Evolutionary conservation across 2,329 filamentous ascomycete species (phyloP).

Genomic region (Harringtonia aguacate): DNA sequence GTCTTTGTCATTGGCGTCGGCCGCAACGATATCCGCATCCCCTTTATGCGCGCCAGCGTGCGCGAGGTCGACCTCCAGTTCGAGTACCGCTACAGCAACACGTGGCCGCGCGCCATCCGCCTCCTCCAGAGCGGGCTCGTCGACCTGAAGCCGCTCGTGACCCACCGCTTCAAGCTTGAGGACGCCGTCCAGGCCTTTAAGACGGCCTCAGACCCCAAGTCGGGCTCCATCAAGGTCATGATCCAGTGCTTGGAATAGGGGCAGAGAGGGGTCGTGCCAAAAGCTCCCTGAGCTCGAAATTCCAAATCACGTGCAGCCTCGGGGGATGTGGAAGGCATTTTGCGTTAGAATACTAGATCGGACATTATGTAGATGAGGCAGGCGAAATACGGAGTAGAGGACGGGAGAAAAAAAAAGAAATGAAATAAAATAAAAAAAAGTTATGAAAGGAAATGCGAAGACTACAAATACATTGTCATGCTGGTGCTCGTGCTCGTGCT

Average conservation of each 20-base stretch:
- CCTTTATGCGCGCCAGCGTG: slow-evolving; percentile 87
- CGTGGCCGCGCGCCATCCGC: slow-evolving; percentile 87
- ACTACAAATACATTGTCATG: too few relatives aligned
- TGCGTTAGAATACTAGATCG: too few relatives aligned
- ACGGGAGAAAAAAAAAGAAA: neutral
- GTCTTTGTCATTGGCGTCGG: slow-evolving; percentile 96
- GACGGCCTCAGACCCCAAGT: slow-evolving; percentile 78
- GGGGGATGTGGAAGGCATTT: too few relatives aligned
- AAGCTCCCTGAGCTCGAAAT: too few relatives aligned
- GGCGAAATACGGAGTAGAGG: neutral
- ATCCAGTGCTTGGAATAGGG: slow-evolving; percentile 72
- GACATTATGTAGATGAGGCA: too few relatives aligned
- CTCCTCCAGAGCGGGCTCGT: slow-evolving; percentile 77
- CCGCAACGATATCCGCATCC: slow-evolving; percentile 89
- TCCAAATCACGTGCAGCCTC: too few relatives aligned
- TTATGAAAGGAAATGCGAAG: too few relatives aligned
- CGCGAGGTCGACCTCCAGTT: slow-evolving; percentile 92
- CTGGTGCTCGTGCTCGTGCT: neutral
- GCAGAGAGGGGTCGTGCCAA: too few relatives aligned
- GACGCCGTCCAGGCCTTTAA: slow-evolving; percentile 84
- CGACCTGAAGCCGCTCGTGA: slow-evolving; percentile 72
- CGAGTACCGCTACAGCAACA: slow-evolving; percentile 94
- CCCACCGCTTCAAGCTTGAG: slow-evolving; percentile 77
- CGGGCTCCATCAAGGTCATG: slow-evolving; percentile 94
- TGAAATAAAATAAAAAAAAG: neutral